These are phyloP conservation scores for Starmerella roubikii DNA, from an alignment of 805 yeast genomes.

Conservation along the genomic window DNA sequence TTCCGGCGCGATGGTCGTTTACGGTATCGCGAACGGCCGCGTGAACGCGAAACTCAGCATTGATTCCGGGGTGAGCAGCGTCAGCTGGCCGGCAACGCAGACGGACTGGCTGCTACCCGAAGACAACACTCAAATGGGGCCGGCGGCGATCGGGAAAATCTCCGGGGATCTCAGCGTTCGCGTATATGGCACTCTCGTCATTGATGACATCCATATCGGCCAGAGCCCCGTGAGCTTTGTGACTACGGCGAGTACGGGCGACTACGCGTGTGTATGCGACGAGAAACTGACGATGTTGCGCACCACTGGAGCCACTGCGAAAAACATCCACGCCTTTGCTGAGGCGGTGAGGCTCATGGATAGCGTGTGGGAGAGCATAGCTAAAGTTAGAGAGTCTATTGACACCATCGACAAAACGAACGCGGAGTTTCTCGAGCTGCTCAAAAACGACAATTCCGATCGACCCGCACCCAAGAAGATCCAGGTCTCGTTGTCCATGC, in stretches of 20 bases:
- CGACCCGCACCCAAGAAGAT: not conserved
- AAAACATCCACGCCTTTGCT: not conserved
- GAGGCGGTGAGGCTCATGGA: not conserved
- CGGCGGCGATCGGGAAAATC: not conserved
- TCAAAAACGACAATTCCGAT: not conserved
- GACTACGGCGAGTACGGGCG: not conserved
- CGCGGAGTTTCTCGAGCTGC: not conserved
- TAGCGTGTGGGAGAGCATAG: not conserved
- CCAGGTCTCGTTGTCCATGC: not conserved
- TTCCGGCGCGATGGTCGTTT: conserved; percentile 33
- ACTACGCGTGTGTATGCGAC: conserved; percentile 9
- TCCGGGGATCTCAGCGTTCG: conserved; percentile 21
- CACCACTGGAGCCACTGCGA: too few species aligned
- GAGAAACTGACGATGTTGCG: not conserved
- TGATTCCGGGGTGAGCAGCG: not conserved
- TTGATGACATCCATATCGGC: conserved; percentile 20
- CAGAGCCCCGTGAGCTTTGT: conserved; percentile 2
- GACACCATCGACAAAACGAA: not conserved
- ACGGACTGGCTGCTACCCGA: not conserved
- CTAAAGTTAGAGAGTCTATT: not conserved
- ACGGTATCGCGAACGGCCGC: conserved; percentile 37
- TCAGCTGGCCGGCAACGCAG: not conserved
- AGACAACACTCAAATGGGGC: not conserved
- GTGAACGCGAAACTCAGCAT: not conserved
- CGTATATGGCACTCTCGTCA: conserved; percentile 27